Base-by-base conservation (phyloP, 768 basidiomycete species). In the Russula sp. region DNA sequence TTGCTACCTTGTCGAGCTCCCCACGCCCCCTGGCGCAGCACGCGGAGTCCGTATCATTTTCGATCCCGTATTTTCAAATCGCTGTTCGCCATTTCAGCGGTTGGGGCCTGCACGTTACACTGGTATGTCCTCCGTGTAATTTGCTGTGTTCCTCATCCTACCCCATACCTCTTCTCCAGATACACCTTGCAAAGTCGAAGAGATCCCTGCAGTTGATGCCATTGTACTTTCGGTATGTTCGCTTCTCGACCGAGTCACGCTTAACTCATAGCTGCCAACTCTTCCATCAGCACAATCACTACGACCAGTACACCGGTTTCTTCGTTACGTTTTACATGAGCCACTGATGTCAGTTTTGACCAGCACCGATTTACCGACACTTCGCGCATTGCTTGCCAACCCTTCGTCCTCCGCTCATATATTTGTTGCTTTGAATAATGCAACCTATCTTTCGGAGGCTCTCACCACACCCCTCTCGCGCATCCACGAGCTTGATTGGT, bases 401-500 rank as follows among this genome's bases (percentile, higher is more conserved):
- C 59, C 57, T 3, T 32, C 59, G 2, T 66, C 71, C 62, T 58
- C 65, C 9, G 69, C 80, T 0, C 76, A 79, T 58, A 71, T 83
- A 61, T 80, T 82, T 66, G 73, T 79, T 1, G 78, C 78, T 0
- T 73, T 82, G 39, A 79, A 79, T 64, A 82, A 80, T 66, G 63
- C 67, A 4, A 62, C 66, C 20, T 75, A 72, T 67, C 71, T 82
- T 58, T 61, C 57, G 27, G 16, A 32, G 1, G 66, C 67, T 1
- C 63, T 77, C 37, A 72, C 73, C 7, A 71, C 78, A 16, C 68
- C 72, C 2, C 61, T 59, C 8, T 61, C 71, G 6, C 68, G 75
- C 37, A 71, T 79, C 27, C 74, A 77, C 48, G 77, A 77, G 65
- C 70, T 81, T 53, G 82, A 83, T 69, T 84, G 83, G 83, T 82